A percentile compares a stretch with the other conserved stretches of the same genome.
Evolutionary conservation across 495 filamentous ascomycete genomes (phyloP).

Genomic region (Acidiella bohemica): DNA sequence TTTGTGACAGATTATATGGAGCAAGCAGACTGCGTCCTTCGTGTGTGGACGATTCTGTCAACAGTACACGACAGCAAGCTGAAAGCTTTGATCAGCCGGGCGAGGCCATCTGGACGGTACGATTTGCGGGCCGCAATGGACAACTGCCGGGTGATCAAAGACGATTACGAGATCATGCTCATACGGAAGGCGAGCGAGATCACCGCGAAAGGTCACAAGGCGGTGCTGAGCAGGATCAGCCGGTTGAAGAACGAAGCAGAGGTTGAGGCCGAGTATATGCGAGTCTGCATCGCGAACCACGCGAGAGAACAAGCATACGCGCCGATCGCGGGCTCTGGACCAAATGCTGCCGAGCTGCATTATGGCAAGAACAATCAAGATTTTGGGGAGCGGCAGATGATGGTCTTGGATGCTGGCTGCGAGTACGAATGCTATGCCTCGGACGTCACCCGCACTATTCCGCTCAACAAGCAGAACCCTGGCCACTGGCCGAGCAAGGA

Average conservation of each 20-base stretch:
- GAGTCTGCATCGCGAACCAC: slow-evolving; percentile 53
- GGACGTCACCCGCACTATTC: slow-evolving; percentile 81
- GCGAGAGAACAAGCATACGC: slow-evolving; percentile 72
- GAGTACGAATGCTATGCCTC: slow-evolving; percentile 83
- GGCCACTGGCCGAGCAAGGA: slow-evolving; percentile 49
- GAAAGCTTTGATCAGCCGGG: neutral
- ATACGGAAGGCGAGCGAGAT: slow-evolving; percentile 68
- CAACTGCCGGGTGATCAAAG: slow-evolving; percentile 61
- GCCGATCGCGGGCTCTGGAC: slow-evolving; percentile 69
- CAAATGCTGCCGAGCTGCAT: slow-evolving; percentile 71
- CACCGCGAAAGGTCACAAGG: slow-evolving; percentile 57
- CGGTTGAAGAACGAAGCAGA: slow-evolving; percentile 63
- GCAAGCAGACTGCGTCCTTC: neutral
- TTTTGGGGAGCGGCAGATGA: slow-evolving; percentile 50
- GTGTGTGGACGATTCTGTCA: neutral
- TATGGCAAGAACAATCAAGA: slow-evolving; percentile 66
- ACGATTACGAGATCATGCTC: slow-evolving; percentile 62
- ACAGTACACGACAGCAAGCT: neutral
- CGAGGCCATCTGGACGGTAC: neutral
- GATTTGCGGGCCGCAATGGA: slow-evolving; percentile 40
- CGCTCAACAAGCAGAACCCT: slow-evolving; percentile 35
- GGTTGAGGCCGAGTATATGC: slow-evolving; percentile 61
- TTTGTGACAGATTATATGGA: neutral
- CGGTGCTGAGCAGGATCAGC: slow-evolving; percentile 47
- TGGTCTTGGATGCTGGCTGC: slow-evolving; percentile 73